Evolutionary conservation across 257 asterid species (phyloP).

Genomic region (Solanum rostratum): DNA sequence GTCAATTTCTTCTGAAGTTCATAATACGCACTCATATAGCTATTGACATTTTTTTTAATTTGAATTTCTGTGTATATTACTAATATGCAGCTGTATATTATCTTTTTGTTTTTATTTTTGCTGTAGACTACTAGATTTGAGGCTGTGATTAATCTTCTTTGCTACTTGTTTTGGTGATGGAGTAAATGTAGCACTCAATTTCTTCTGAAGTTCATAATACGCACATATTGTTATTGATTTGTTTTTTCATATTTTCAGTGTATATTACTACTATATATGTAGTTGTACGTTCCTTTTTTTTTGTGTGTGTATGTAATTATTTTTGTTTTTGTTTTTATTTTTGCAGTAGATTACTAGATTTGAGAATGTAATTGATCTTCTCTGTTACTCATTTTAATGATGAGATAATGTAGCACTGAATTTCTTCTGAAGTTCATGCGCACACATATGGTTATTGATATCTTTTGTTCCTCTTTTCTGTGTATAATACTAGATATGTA

Average conservation of each 20-base stretch:
- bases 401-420: background rate
- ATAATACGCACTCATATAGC: background rate
- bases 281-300: background rate
- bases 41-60: background rate
- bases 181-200: background rate
- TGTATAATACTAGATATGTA: background rate
- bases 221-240: background rate
- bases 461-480: background rate
- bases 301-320: background rate
- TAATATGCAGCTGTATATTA: background rate
- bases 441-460: background rate
- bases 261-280: background rate
- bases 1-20: background rate
- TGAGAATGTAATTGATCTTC: background rate
- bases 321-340: background rate
- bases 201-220: background rate
- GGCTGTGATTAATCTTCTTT: background rate
- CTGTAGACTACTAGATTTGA: background rate
- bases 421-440: background rate
- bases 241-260: background rate
- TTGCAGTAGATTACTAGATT: background rate
- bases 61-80: background rate
- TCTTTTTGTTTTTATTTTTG: background rate
- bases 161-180: background rate
- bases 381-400: background rate